phyloP scores from a whole-genome alignment of 2,329 filamentous ascomycete species.

The Neospermospora avenae region DNA sequence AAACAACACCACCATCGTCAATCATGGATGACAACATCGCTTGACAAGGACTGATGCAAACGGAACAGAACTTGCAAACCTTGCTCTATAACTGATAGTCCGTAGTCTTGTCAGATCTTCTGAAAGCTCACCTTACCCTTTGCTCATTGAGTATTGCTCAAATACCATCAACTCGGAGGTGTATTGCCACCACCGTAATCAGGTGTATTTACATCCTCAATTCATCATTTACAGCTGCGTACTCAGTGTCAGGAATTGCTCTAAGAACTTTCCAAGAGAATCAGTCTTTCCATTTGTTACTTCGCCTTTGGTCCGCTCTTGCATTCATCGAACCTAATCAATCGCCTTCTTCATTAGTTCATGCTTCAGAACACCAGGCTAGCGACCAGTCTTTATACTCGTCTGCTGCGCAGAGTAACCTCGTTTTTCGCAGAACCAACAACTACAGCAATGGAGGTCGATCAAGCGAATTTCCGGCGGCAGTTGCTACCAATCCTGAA shows the following conservation, averaged over 20 bases:
- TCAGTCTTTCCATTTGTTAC: no score
- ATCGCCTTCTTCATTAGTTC: neutral
- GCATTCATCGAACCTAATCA: neutral
- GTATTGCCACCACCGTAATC: neutral
- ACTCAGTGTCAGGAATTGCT: no score
- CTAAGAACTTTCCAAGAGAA: no score
- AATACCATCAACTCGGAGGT: neutral
- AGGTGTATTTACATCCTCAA: neutral
- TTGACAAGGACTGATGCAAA: neutral
- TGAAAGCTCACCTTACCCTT: neutral
- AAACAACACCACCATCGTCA: constrained; percentile 6
- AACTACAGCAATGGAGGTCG: constrained; percentile 51
- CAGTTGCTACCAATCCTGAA: constrained; percentile 54
- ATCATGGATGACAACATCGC: constrained; percentile 10
- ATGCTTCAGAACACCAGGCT: neutral
- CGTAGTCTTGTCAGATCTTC: neutral
- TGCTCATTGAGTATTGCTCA: neutral
- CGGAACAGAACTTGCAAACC: neutral
- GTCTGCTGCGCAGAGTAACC: neutral
- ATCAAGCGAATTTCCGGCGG: constrained; percentile 44
- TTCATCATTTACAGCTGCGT: neutral
- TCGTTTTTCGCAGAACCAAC: neutral
- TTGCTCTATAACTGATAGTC: neutral
- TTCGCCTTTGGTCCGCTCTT: neutral
- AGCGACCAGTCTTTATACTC: neutral